Evolutionary conservation across 2,329 filamentous ascomycete species (phyloP).

Genomic region (Penicillium glabrum): DNA sequence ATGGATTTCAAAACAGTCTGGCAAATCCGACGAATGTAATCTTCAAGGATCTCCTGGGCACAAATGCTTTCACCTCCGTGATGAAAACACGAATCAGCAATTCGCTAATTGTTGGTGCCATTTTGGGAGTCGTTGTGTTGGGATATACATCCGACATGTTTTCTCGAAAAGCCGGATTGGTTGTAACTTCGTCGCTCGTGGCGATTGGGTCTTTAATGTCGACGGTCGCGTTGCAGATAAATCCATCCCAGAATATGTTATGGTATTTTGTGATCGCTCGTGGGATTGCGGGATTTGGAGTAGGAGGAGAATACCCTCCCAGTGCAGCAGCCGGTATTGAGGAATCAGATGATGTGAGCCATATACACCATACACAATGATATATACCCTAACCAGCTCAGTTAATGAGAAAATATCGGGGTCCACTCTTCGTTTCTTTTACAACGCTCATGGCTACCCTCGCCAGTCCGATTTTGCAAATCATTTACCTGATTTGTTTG

Average conservation of each 20-base stretch:
- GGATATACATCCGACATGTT: slow-evolving; percentile 31
- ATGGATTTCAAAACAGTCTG: slow-evolving; percentile 31
- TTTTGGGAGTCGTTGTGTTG: slow-evolving; percentile 28
- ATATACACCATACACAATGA: neutral
- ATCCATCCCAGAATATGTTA: slow-evolving; percentile 33
- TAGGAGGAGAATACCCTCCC: slow-evolving; percentile 40
- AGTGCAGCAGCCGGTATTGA: slow-evolving; percentile 40
- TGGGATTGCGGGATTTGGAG: slow-evolving; percentile 39
- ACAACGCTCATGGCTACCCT: slow-evolving; percentile 38
- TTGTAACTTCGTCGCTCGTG: slow-evolving; percentile 31
- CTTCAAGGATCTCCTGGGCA: slow-evolving; percentile 28
- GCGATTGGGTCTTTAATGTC: slow-evolving; percentile 35
- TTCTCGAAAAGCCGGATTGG: slow-evolving; percentile 26
- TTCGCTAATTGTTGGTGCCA: slow-evolving; percentile 30
- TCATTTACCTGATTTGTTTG: slow-evolving; percentile 38
- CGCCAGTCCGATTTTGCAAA: slow-evolving; percentile 34
- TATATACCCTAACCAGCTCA: slow-evolving; percentile 1
- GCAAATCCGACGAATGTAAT: slow-evolving; percentile 36
- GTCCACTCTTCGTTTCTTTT: slow-evolving; percentile 37
- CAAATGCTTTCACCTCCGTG: slow-evolving; percentile 21
- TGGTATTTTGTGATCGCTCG: slow-evolving; percentile 41
- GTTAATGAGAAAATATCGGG: slow-evolving; percentile 28
- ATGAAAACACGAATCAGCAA: slow-evolving; percentile 35
- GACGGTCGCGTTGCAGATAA: slow-evolving; percentile 38
- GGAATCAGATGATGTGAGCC: slow-evolving; percentile 32